Evolutionary conservation across 352 stramenopile species (phyloP).

Genomic region (Pythium phragmitis): DNA sequence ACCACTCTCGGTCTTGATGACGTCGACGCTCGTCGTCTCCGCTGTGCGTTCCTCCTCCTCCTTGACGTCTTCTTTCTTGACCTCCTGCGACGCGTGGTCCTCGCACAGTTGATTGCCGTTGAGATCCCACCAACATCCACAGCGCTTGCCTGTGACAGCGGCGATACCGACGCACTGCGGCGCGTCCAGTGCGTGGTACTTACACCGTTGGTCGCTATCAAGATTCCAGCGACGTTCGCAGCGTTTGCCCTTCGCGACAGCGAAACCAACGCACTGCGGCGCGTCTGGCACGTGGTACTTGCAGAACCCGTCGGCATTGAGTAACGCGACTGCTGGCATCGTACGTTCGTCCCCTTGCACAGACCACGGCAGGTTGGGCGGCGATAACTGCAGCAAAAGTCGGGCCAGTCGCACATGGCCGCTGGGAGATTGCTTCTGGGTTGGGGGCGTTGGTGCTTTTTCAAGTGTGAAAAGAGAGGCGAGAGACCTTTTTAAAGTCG

Average conservation of each 20-base stretch:
- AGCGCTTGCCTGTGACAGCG: constrained; percentile 3
- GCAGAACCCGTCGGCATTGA: not conserved
- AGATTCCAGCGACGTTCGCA: no score
- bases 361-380: not conserved
- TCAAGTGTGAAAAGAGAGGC: no score
- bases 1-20: no score
- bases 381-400: not conserved
- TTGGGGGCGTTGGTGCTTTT: no score
- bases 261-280: no score
- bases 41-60: no score
- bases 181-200: not conserved
- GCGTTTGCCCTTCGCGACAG: no score
- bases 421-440: not conserved
- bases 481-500: no score
- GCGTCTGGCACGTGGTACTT: constrained; percentile 6
- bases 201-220: no score
- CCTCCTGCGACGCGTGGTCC: not conserved
- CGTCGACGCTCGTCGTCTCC: no score
- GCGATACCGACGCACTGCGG: constrained; percentile 6
- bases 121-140: constrained; percentile 9
- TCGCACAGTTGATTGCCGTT: constrained; percentile 3
- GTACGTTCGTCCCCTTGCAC: not conserved
- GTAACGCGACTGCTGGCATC: not conserved
- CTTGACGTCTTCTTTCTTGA: no score
- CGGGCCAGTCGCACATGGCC: not conserved